A percentile compares a stretch with the other conserved stretches of the same genome.
Conservation (phyloP, 495 filamentous ascomycete genomes). For the Aspergillus egyptiacus region DNA sequence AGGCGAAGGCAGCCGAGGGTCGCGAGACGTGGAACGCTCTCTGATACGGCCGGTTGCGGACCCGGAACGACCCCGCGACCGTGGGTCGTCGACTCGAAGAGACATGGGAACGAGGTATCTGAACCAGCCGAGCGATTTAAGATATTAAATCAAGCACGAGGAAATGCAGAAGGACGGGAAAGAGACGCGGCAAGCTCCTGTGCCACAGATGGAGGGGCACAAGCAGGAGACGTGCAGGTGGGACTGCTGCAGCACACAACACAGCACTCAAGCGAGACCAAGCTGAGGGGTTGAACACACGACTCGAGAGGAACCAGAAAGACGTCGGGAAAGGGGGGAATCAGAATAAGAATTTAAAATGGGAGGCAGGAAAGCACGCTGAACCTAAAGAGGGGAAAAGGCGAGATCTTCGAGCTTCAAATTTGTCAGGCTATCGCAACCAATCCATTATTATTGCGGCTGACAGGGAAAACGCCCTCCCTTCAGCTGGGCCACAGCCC, state of each 20-base stretch:
- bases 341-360: constrained; percentile 19
- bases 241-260: too few species aligned
- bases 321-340: constrained; percentile 9
- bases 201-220: neutral
- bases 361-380: constrained; percentile 14
- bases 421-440: neutral
- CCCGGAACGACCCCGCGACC: constrained; percentile 55
- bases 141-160: too few species aligned
- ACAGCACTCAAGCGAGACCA: constrained; percentile 3
- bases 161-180: neutral
- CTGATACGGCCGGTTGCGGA: constrained; percentile 47
- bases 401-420: neutral
- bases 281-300: too few species aligned
- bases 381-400: constrained; percentile 3
- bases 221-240: too few species aligned
- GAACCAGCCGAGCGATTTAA: constrained; percentile 8
- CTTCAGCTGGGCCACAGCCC: constrained; percentile 4
- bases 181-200: neutral
- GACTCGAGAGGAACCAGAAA: too few species aligned
- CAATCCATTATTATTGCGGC: neutral
- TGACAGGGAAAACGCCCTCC: constrained; percentile 7
- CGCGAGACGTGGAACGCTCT: constrained; percentile 47
- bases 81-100: constrained; percentile 52
- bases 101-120: constrained; percentile 28
- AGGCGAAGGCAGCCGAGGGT: constrained; percentile 36